Base-by-base conservation (phyloP, 441 rosid species). In the Populus hybrid region DNA sequence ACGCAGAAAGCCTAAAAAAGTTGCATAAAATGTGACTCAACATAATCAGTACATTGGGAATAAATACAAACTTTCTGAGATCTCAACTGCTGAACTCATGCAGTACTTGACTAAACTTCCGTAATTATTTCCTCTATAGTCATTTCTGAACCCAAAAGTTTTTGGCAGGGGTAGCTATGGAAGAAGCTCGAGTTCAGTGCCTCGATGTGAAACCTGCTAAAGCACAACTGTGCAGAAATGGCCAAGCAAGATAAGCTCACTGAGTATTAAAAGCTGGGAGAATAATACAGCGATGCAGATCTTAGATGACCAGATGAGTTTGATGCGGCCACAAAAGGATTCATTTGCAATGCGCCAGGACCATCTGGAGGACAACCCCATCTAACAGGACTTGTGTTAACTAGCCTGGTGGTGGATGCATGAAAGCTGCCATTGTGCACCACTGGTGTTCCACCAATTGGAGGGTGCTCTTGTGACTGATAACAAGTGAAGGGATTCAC, bases 311-410 rank as follows among this genome's bases (percentile, higher is more conserved):
- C 65, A 67, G 83, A 53, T 9, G 89, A 76, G 57, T 88, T 70
- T 28, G 88, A 71, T 23, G 82, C 77, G 40, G 87, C 79, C 6
- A 75, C 30, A 30, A 84, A 80, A 63, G 85, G 83, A 78, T 69
- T 76, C 69, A 81, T 85, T 71, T 80, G 90, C 77, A 76, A 80
- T 73, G 80, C 79, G 64, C 76, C 73, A 5, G 90, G 69, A 76
- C 84, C 85, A 76, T 84, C 91, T 6, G 86, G 65, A 63, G 86
- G 67, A 75, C 89, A 82, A 67, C 80, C 83, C 91, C 90, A 87
- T 71, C 79, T 73, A 23, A 75, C 82, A 4, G 85, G 82, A 76
- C 78, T 77, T 53, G 89, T 21, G 71, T 81, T 84, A 53, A 81
- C 75, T 73, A 76, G 80, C 71, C 83, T 71, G 28, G 85, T 67